Base-by-base conservation (phyloP, 179 eudicot species). In the Patellifolia procumbens region DNA sequence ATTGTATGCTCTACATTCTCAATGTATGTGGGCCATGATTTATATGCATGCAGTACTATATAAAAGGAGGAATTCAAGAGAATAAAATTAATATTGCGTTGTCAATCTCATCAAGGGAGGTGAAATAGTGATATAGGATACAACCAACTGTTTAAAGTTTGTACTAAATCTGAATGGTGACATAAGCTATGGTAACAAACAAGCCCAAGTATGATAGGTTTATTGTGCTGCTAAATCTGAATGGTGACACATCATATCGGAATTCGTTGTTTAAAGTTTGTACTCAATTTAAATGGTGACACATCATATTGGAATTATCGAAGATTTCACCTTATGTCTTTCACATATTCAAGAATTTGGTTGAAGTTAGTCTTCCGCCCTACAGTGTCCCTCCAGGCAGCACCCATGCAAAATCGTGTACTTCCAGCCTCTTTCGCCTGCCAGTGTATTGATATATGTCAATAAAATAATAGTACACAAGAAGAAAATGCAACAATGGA, bases 401-500 rank as follows among this genome's bases (percentile, higher is more conserved):
- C 99, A 82, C 99, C 99, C 98, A 95, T 95, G 82, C 99, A 95
- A 75, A 93, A 95, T 58, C 98, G 90, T 59, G 99, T 95, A 75
- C 98, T 95, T 55, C 99, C 99, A 73, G 94, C 99, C 79, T 95
- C 97, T 87, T 95, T 95, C 67, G 99, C 99, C 99, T 95, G 87
- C 20, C 74, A 77, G 62, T 52, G 31, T n/a, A 74, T 5, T 70
- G 52, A 70, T 74, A 70, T 19, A 53, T n/a, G 53, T 60, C 69
- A 84, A 48, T 4, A 26, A 62, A 34, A 70, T 16, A 7, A 11
- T 17, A 56, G 39, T 19, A 19, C 16, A 22, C 51, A n/a, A 46
- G 10, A 51, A 69, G 19, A 28, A 48, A 56, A 16, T 51, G 26
- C 22, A 51, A 67, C 63, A 60, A n/a, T 66, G 46, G 46, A 64